Evolutionary conservation across 2,329 filamentous ascomycete genomes (phyloP), one percentile per base, ranked within the genome.

Genomic region (Sclerotinia borealis): DNA sequence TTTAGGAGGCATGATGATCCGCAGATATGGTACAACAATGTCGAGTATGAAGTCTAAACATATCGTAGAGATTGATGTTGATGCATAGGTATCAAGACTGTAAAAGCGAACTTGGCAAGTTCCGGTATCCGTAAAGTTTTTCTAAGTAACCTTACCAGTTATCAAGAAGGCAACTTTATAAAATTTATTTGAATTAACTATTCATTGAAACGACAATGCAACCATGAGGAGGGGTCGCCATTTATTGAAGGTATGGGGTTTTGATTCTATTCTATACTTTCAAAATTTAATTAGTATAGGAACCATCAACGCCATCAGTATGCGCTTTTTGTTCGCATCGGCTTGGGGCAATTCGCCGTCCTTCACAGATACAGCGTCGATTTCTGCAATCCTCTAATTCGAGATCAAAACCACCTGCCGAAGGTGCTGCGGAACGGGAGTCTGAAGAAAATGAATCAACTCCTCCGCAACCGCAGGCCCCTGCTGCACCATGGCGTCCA

Each of bases 311-410:
- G 64, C 65, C 68, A 55, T 72, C 72, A 29, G 59, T 75, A 51
- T 75, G 73, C 62, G 71, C 72, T 37, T 74, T 75, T 64, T 75
- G 73, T 65, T 69, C 72, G 34, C 70, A 72, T 69, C 67, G 71
- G 61, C 63, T 74, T 49, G 70, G 71, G 60, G 69, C 69, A 64
- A 62, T 67, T 68, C 67, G 69, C 59, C 67, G 58, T 48, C 66
- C 70, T 64, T 71, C 70, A n/a, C 72, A 72, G 66, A 64, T 70
- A 59, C 69, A 72, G 65, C 69, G 73, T 19, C 70, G 73, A 63
- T 73, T 72, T 56, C 60, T 75, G 43, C 72, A 73, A 67, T 73
- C 71, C 10, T 72, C 72, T 41, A 68, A 68, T 34, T 58, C 70
- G 43, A 61, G 65, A 49, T 66, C 64, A 31, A 68, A 67, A 60